These are phyloP conservation scores for Flaveria sonorensis DNA, from an alignment of 129 eudicot species.

Conservation along the genomic window DNA sequence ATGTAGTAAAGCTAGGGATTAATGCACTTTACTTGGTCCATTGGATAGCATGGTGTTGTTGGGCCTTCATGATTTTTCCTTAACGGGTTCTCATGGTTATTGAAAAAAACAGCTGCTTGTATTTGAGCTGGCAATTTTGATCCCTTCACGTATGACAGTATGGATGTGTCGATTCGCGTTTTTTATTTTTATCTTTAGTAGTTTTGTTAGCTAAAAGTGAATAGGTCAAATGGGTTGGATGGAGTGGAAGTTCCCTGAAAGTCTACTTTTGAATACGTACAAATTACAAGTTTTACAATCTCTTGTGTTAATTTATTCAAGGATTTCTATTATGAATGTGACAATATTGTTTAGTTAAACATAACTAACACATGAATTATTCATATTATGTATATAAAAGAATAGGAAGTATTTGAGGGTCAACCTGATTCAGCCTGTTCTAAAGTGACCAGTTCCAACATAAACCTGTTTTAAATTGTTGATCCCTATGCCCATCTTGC, in stretches of 20 bases:
- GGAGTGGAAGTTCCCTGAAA: neutral
- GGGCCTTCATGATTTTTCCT: neutral
- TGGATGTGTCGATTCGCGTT: neutral
- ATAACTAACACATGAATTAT: neutral
- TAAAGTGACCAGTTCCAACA: neutral
- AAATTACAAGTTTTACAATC: neutral
- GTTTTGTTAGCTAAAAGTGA: neutral
- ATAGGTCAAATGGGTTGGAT: neutral
- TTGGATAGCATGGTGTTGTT: neutral
- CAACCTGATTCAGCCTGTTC: neutral
- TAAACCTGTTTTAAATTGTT: neutral
- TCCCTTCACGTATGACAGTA: too few species aligned
- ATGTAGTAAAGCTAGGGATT: too few species aligned
- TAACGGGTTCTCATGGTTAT: neutral
- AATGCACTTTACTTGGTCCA: too few species aligned
- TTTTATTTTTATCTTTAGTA: neutral
- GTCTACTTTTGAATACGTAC: neutral
- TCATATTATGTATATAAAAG: neutral
- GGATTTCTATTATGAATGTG: neutral
- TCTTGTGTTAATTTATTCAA: neutral
- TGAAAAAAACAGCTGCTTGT: too few species aligned
- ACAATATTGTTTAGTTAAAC: neutral
- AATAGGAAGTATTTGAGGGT: neutral
- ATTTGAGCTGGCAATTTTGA: too few species aligned
- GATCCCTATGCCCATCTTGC: neutral